Base-by-base conservation (phyloP, 306 rosid species). In the Acacia melanoxylon region DNA sequence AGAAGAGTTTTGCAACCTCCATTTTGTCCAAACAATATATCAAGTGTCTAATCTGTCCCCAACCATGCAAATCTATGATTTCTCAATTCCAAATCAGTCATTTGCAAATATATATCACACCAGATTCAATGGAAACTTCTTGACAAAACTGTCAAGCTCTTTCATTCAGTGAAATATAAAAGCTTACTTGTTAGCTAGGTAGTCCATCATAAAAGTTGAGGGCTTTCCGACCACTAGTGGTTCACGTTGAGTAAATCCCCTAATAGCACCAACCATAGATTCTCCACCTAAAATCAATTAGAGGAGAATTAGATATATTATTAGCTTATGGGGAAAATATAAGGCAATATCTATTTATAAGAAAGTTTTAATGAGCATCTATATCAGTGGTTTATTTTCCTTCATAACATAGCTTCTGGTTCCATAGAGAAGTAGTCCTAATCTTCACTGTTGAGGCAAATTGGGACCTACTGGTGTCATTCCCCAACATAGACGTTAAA, bases 171-270 rank as follows among this genome's bases (percentile, higher is more conserved):
- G 10, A 44, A 73, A 63, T 35, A 41, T 81, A 85, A 76, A 74
- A 79, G 37, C 31, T 62, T 91, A 93, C 99, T 92, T 68, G 84
- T 88, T 84, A 68, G 98, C 93, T 51, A 95, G 79, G 91, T 91
- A 93, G 88, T 92, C 99, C 98, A 95, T 95, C 99, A 95, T 95
- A 85, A 95, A 95, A 27, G 99, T 93, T 12, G 99, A 95, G 81
- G 99, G 99, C 79, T 95, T 95, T 78, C 99, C 99, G 70, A 93
- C 98, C 31, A 95, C 99, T 77, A 92, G 68, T 14, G 99, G 99
- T 85, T 93, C 99, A 7, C 94, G 97, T 87, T 93, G 99, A 74
- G 98, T 92, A 63, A 98, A 95, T 81, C 97, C 99, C 7, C 75
- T 11, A 46, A 95, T 12, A 81, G 99, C 98, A 41, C 97, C 98